Conservation (phyloP, 805 yeast species). For the Ogataea methylovora region DNA sequence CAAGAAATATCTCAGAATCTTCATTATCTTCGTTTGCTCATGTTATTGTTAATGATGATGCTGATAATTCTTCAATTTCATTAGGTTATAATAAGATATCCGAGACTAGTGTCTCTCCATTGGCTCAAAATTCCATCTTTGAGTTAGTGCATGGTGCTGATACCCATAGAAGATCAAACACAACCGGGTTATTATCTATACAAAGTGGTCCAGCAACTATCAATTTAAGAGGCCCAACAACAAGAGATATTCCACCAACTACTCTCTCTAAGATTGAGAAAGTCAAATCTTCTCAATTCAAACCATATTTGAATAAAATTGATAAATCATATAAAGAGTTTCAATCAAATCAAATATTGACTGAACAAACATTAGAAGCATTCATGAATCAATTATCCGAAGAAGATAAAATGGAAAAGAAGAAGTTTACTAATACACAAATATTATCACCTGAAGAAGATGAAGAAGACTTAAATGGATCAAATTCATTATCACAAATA, state of each 20-base stretch:
- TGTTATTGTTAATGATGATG: constrained; percentile 9
- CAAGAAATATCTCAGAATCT: constrained; percentile 16
- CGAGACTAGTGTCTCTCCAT: constrained; percentile 37
- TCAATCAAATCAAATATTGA: constrained; percentile 33
- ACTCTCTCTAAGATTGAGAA: constrained; percentile 47
- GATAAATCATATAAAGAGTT: constrained; percentile 37
- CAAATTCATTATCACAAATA: constrained; percentile 34
- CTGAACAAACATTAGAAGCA: constrained; percentile 34
- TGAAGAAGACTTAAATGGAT: constrained; percentile 7
- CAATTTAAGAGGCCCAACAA: constrained; percentile 60
- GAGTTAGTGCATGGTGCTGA: constrained; percentile 64
- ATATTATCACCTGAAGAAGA: constrained; percentile 4
- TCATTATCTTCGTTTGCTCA: constrained; percentile 21
- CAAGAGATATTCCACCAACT: constrained; percentile 78
- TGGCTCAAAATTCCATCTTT: constrained; percentile 71
- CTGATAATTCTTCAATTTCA: constrained; percentile 29
- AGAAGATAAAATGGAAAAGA: constrained; percentile 13
- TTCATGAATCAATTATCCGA: constrained; percentile 17
- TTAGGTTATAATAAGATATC: constrained; percentile 34
- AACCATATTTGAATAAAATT: constrained; percentile 35
- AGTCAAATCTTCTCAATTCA: constrained; percentile 35
- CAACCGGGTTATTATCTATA: constrained; percentile 20
- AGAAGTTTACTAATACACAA: not conserved
- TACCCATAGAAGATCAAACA: constrained; percentile 23
- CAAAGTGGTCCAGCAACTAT: constrained; percentile 33